phyloP scores from a whole-genome alignment of 2,329 filamentous ascomycete genomes.

The Ramularia endophylla region DNA sequence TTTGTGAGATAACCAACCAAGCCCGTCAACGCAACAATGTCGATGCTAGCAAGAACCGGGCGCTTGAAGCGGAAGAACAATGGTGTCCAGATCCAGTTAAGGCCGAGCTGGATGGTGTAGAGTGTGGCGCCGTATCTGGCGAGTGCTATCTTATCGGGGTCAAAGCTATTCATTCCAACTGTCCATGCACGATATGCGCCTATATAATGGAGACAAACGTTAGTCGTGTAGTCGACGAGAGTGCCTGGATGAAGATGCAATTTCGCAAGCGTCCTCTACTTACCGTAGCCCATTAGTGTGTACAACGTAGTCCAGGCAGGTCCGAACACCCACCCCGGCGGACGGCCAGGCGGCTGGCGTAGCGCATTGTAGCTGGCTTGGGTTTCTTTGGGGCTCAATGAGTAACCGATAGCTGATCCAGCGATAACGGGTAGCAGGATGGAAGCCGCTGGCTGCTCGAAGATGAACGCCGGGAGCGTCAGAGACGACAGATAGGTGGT shows the following conservation, averaged over 20 bases:
- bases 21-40: conserved; percentile 68
- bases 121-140: conserved; percentile 67
- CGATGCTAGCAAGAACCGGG: conserved; percentile 66
- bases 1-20: conserved; percentile 68
- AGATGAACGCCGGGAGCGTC: conserved; percentile 65
- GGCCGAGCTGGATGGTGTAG: conserved; percentile 76
- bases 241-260: too few species aligned
- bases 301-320: conserved; percentile 56
- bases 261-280: too few species aligned
- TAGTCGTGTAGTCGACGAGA: too few species aligned
- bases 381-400: conserved; percentile 53
- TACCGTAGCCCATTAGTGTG: conserved; percentile 75
- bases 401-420: conserved; percentile 68
- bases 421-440: conserved; percentile 69
- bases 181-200: conserved; percentile 66
- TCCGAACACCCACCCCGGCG: conserved; percentile 53
- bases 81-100: conserved; percentile 89
- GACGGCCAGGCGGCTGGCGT: conserved; percentile 57
- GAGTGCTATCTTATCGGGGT: conserved; percentile 49
- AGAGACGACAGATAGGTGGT: conserved; percentile 73
- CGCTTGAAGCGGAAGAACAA: conserved; percentile 78
- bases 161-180: conserved; percentile 54
- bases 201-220: too few species aligned
- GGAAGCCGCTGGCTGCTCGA: conserved; percentile 65
- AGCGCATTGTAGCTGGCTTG: conserved; percentile 59